Conservation (phyloP, 108 stramenopile species). For the Ochromonas danica region DNA sequence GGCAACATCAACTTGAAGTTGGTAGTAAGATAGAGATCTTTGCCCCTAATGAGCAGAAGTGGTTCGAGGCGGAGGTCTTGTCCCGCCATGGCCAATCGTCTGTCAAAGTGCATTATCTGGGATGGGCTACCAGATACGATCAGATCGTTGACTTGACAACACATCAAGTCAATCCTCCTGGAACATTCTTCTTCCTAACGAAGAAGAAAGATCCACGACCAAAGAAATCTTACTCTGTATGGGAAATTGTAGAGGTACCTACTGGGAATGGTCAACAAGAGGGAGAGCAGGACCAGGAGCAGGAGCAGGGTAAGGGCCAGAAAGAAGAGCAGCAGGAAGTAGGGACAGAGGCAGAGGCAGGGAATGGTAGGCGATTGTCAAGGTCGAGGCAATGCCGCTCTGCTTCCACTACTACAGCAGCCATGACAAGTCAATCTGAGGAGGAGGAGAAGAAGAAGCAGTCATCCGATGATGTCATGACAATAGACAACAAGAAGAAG, state of each 20-base stretch:
- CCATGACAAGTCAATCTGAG: no score
- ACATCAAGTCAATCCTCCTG: neutral
- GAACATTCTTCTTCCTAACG: neutral
- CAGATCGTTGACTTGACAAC: neutral
- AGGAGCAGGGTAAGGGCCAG: slow-evolving; percentile 4
- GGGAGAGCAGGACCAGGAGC: neutral
- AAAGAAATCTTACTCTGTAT: neutral
- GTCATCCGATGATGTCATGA: no score
- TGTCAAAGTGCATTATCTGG: slow-evolving; percentile 11
- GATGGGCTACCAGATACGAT: slow-evolving; percentile 19
- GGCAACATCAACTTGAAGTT: no score
- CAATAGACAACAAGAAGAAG: no score
- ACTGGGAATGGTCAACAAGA: neutral
- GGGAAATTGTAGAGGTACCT: neutral
- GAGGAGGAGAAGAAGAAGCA: no score
- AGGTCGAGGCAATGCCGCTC: no score
- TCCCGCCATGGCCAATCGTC: neutral
- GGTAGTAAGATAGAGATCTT: neutral
- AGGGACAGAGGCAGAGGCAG: no score
- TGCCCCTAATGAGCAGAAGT: neutral
- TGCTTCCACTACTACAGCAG: no score
- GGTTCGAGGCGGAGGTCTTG: neutral
- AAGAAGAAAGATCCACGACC: neutral
- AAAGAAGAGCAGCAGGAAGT: no score
- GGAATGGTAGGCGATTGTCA: no score